Conservation (phyloP, 768 basidiomycete species). For the Thelephora aurantiotincta region DNA sequence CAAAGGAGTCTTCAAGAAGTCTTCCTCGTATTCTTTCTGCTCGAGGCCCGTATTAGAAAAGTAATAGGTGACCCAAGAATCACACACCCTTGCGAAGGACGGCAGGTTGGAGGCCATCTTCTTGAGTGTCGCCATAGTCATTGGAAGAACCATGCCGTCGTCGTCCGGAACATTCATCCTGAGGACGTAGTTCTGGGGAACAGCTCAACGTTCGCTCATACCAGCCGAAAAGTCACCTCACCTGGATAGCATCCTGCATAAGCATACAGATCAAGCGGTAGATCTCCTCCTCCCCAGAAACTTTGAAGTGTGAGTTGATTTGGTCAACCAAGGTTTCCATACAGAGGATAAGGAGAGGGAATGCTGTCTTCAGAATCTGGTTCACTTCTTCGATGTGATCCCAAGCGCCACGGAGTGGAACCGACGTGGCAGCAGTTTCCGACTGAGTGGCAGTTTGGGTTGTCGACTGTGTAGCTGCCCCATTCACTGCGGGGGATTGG, state of each 20-base stretch:
- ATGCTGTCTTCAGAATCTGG: slow-evolving; percentile 87
- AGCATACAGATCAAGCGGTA: slow-evolving; percentile 84
- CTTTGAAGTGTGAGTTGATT: slow-evolving; percentile 80
- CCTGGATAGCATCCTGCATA: slow-evolving; percentile 76
- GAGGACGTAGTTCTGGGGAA: slow-evolving; percentile 45
- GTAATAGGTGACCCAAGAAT: slow-evolving; percentile 1
- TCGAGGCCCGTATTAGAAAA: slow-evolving; percentile 3
- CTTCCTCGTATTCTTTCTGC: slow-evolving; percentile 82
- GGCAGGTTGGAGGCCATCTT: slow-evolving; percentile 52
- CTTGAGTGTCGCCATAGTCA: slow-evolving; percentile 39
- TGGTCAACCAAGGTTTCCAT: slow-evolving; percentile 97
- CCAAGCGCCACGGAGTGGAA: slow-evolving; percentile 53
- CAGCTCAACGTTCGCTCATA: neutral
- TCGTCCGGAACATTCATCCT: slow-evolving; percentile 57
- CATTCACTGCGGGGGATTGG: neutral
- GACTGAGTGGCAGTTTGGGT: slow-evolving; percentile 11
- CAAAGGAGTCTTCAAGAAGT: slow-evolving; percentile 72
- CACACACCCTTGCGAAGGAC: slow-evolving; percentile 40
- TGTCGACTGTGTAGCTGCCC: slow-evolving; percentile 3
- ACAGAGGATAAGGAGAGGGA: slow-evolving; percentile 87
- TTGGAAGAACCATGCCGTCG: slow-evolving; percentile 43
- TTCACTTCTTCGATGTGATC: slow-evolving; percentile 91
- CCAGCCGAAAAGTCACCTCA: slow-evolving; percentile 18
- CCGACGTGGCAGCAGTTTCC: slow-evolving; percentile 11
- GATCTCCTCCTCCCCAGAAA: slow-evolving; percentile 81